Percentiles rank a stretch among this genome's conserved stretches.
Evolutionary conservation across 495 filamentous ascomycete species (phyloP).

Genomic region (Copromyces sp.): DNA sequence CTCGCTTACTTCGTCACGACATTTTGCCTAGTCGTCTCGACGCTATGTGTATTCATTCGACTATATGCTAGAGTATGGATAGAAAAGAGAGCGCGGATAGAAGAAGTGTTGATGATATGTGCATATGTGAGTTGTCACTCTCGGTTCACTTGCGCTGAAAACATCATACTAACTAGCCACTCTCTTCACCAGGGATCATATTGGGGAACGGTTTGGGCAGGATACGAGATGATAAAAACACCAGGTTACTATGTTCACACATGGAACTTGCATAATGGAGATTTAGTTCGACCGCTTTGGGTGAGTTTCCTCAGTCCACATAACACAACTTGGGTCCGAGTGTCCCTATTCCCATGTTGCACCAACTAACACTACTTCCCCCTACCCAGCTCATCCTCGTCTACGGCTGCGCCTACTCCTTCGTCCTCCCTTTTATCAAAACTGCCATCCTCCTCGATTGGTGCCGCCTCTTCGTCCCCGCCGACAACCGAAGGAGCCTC

Average conservation of each 20-base stretch:
- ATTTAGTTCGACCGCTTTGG: constrained; percentile 1
- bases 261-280: constrained; percentile 15
- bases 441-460: constrained; percentile 29
- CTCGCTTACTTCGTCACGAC: constrained; percentile 11
- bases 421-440: constrained; percentile 20
- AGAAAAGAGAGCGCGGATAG: neutral
- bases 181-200: constrained; percentile 5
- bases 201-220: constrained; percentile 13
- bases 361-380: neutral
- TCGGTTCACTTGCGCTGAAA: neutral
- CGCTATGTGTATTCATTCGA: neutral
- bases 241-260: constrained; percentile 23
- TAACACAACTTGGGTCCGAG: neutral
- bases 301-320: constrained; percentile 7
- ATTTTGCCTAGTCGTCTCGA: constrained; percentile 6
- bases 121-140: neutral
- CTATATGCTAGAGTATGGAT: neutral
- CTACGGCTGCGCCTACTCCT: constrained; percentile 14
- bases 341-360: neutral
- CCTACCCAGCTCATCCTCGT: constrained; percentile 10
- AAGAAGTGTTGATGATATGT: neutral
- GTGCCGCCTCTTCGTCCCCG: constrained; percentile 22
- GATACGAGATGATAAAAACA: constrained; percentile 6
- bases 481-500: no score
- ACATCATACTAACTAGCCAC: neutral